These are phyloP conservation scores for Alternaria gaisen DNA, from an alignment of 2,329 filamentous ascomycete genomes.

Conservation along the genomic window DNA sequence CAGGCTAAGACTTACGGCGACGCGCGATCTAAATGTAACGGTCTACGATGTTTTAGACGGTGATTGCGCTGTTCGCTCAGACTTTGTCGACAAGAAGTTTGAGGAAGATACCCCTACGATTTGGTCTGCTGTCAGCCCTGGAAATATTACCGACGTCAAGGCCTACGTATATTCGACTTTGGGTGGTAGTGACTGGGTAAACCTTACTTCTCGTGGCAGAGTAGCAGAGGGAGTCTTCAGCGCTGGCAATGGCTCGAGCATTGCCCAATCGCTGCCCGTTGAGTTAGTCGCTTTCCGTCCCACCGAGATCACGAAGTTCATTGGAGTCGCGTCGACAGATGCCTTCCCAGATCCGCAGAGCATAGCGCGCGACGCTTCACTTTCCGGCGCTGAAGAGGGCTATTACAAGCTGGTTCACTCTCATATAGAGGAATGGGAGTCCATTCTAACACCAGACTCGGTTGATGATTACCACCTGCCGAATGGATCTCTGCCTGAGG, in stretches of 20 bases:
- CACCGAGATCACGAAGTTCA: constrained; percentile 69
- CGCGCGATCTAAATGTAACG: constrained; percentile 62
- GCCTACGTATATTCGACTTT: constrained; percentile 66
- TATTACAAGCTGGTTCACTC: constrained; percentile 64
- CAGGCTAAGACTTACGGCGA: constrained; percentile 66
- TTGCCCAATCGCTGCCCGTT: constrained; percentile 68
- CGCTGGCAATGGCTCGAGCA: constrained; percentile 66
- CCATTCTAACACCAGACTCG: constrained; percentile 66
- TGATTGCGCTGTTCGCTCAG: constrained; percentile 70
- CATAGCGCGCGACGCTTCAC: constrained; percentile 65
- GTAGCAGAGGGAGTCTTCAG: constrained; percentile 61
- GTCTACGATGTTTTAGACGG: constrained; percentile 75
- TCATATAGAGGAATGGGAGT: constrained; percentile 70
- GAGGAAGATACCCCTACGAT: constrained; percentile 64
- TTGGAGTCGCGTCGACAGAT: constrained; percentile 74
- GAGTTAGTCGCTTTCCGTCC: constrained; percentile 62
- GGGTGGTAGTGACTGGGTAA: constrained; percentile 56
- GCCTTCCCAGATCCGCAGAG: constrained; percentile 67
- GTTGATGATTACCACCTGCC: constrained; percentile 71
- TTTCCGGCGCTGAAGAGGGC: constrained; percentile 60
- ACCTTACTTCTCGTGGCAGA: constrained; percentile 54
- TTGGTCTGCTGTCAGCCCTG: constrained; percentile 71
- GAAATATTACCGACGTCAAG: constrained; percentile 68
- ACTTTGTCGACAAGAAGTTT: constrained; percentile 65
- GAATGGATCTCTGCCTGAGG: constrained; percentile 64